Conservation (phyloP, 306 rosid genomes). For the Corylus avellana region DNA sequence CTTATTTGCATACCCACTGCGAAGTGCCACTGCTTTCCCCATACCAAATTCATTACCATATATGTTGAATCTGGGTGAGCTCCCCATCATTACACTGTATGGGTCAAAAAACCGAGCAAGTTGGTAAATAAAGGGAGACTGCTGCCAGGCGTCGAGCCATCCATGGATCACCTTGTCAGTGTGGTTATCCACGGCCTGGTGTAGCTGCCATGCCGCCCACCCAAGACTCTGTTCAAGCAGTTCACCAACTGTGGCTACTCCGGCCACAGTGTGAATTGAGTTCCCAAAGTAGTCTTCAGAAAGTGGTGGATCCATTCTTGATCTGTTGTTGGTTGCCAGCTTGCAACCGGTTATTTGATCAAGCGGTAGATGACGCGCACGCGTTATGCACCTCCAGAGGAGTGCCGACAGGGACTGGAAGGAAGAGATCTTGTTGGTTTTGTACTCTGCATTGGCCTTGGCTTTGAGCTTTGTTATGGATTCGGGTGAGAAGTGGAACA, state of each 20-base stretch:
- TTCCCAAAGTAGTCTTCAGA: conserved; percentile 58
- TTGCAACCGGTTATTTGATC: conserved; percentile 33
- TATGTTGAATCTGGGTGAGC: conserved; percentile 59
- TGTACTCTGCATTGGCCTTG: conserved; percentile 47
- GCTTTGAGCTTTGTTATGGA: conserved; percentile 56
- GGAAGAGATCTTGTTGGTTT: neutral
- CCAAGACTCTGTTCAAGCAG: conserved; percentile 40
- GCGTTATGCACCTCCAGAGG: no score
- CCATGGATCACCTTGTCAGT: conserved; percentile 2
- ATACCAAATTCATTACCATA: conserved; percentile 69
- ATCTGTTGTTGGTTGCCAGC: conserved; percentile 38
- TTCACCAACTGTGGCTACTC: conserved; percentile 30
- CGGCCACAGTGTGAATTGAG: neutral
- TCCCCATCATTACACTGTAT: conserved; percentile 35
- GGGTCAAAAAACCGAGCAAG: conserved; percentile 7
- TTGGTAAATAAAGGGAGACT: conserved; percentile 19
- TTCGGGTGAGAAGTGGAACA: conserved; percentile 59
- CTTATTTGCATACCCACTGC: no score
- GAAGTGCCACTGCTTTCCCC: conserved; percentile 59
- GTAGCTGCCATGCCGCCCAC: conserved; percentile 64
- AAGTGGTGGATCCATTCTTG: conserved; percentile 51
- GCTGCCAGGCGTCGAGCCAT: conserved; percentile 25
- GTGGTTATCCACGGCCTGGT: conserved; percentile 38
- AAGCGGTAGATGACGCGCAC: no score
- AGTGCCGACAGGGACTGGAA: no score